A percentile compares a stretch with the other conserved stretches of the same genome.
These are phyloP conservation scores for Hypericum androsaemum DNA, from an alignment of 345 rosid genomes.

Conservation along the genomic window DNA sequence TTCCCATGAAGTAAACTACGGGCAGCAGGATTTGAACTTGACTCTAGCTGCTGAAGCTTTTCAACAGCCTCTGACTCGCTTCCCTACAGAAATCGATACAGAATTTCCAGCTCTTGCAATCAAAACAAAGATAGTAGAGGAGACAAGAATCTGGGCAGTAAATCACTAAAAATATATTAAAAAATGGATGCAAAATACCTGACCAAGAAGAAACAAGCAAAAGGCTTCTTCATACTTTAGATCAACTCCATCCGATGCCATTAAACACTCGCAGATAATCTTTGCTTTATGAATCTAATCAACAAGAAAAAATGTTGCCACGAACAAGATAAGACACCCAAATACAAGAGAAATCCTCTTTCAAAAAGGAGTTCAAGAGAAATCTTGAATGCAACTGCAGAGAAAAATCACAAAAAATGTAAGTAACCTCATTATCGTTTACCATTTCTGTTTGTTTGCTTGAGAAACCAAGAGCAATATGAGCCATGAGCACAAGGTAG, in stretches of 20 bases:
- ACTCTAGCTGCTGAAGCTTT: conserved; percentile 55
- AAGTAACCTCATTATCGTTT: conserved; percentile 6
- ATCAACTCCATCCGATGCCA: conserved; percentile 72
- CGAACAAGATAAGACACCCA: conserved; percentile 8
- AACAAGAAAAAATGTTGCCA: conserved; percentile 13
- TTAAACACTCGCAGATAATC: conserved; percentile 65
- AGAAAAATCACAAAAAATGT: neutral
- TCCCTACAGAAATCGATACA: conserved; percentile 41
- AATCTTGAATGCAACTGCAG: neutral
- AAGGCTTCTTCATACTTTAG: conserved; percentile 85
- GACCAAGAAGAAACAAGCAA: conserved; percentile 75
- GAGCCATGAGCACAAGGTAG: conserved; percentile 63
- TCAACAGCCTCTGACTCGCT: conserved; percentile 62
- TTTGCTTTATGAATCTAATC: conserved; percentile 72
- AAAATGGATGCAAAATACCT: conserved; percentile 33
- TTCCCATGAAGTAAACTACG: conserved; percentile 39
- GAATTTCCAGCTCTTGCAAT: conserved; percentile 2
- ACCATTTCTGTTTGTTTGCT: conserved; percentile 74
- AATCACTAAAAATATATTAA: too few relatives aligned
- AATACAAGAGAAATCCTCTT: neutral
- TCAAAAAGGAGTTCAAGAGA: too few relatives aligned
- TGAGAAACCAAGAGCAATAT: conserved; percentile 83
- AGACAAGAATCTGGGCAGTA: too few relatives aligned
- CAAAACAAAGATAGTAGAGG: conserved; percentile 2
- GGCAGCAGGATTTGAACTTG: conserved; percentile 44